These are phyloP conservation scores for Staphylotrichum longicolle DNA, from an alignment of 495 filamentous ascomycete genomes.

Conservation along the genomic window DNA sequence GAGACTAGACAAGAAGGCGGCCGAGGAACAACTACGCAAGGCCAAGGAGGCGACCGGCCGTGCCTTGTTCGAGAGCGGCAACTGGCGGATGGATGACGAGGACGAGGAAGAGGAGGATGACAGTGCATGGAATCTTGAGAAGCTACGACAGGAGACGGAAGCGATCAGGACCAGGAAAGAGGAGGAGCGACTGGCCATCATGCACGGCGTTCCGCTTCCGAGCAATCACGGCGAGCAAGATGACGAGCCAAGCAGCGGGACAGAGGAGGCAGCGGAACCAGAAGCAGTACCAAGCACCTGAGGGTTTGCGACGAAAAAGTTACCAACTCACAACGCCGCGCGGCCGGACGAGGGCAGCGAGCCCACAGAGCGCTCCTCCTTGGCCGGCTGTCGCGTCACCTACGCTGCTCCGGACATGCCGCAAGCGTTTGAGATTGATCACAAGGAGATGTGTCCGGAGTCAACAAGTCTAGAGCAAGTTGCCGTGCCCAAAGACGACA, in stretches of 20 bases:
- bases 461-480: conserved; percentile 3
- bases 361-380: conserved; percentile 28
- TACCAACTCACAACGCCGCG: conserved; percentile 22
- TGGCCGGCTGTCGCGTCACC: conserved; percentile 20
- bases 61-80: conserved; percentile 92
- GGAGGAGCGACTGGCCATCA: conserved; percentile 51
- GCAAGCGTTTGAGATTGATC: conserved; percentile 6
- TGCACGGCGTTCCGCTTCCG: conserved; percentile 26
- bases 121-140: conserved; percentile 75
- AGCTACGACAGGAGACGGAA: conserved; percentile 68
- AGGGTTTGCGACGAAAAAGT: conserved; percentile 9
- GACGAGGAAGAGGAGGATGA: conserved; percentile 61
- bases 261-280: conserved; percentile 9
- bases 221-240: conserved; percentile 11
- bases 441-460: background rate
- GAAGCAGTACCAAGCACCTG: conserved; percentile 33
- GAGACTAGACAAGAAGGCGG: conserved; percentile 90
- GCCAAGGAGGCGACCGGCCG: conserved; percentile 95
- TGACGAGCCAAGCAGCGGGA: conserved; percentile 1
- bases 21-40: conserved; percentile 78
- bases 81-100: conserved; percentile 74
- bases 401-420: background rate
- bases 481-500: background rate
- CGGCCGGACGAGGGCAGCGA: conserved; percentile 21
- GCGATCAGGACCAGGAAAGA: conserved; percentile 61